Evolutionary conservation across 257 asterid genomes (phyloP).

Genomic region (Ehretia macrophylla): DNA sequence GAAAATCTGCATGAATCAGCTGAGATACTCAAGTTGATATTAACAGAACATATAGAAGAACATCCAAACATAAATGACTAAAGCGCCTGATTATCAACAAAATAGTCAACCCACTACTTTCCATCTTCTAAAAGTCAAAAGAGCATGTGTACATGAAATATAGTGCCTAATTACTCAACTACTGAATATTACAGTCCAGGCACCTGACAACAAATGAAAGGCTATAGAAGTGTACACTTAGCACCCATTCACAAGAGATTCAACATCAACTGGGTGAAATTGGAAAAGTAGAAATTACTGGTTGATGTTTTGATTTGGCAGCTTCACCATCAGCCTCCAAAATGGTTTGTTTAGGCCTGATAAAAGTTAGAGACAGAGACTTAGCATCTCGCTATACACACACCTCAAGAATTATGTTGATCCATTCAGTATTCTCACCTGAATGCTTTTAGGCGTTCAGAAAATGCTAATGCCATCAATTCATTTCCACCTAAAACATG

Average conservation of each 20-base stretch:
- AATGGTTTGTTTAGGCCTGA: slow-evolving; percentile 87
- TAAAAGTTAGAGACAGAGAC: slow-evolving; percentile 14
- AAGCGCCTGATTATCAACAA: no score
- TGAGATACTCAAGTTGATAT: no score
- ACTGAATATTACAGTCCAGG: no score
- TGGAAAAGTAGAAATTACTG: slow-evolving; percentile 33
- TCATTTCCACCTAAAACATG: slow-evolving; percentile 61
- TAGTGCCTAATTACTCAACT: no score
- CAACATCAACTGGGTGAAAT: background rate
- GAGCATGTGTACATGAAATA: no score
- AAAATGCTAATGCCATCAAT: slow-evolving; percentile 82
- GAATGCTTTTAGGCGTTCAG: slow-evolving; percentile 83
- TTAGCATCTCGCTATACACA: slow-evolving; percentile 2
- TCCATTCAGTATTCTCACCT: slow-evolving; percentile 35
- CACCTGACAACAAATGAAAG: no score
- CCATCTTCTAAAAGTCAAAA: no score
- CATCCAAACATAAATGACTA: no score
- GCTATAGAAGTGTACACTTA: no score
- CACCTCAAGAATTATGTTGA: slow-evolving; percentile 7
- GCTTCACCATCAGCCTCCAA: slow-evolving; percentile 96
- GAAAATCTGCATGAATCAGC: no score
- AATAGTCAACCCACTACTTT: no score
- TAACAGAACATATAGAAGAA: no score
- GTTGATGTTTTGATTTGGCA: slow-evolving; percentile 66
- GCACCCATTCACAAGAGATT: background rate